Base-by-base conservation (phyloP, 2,329 filamentous ascomycete species). In the Claviceps humidiphila region DNA sequence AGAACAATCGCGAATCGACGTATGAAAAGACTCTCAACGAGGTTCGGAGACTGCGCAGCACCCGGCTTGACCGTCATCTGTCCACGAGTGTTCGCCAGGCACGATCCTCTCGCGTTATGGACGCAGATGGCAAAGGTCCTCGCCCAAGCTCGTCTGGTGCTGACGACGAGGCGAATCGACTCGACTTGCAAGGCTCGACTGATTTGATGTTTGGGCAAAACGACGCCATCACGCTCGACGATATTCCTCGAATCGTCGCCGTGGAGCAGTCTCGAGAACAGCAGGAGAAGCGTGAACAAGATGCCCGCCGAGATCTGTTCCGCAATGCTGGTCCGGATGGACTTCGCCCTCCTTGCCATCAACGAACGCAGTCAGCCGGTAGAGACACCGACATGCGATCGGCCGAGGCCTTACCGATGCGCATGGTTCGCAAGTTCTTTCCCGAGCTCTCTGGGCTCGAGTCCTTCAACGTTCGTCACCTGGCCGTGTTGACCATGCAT, bases 11-110 rank as follows among this genome's bases (percentile, higher is more conserved):
- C 58, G 79, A 83, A 61, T 88, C 86, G 50, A 89, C 87, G 30
- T 93, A 97, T 64, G 91, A 97, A 71, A 94, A 90, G 70, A 95
- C 91, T 47, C 83, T 98, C 59, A 94, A 93, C 58, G 93, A 98
- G 68, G 93, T 98, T 64, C 84, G 89, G 61, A 81, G 93, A 56
- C 71, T 98, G 54, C 83, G 91, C 58, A 97, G 93, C 56, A 97
- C 91, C 22, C 84, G 93, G 34, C 84, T 97, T 64, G 91, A 98
- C 63, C 91, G 94, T 63, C 89, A 95, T 61, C 72, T 98, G 44
- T 97, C 91, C 39, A 94, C 89, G 22, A 96, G 89, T 49, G 89
- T 91, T 66, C 87, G 87, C 64, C 93, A 90, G 61, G 88, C 91
- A 48, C 80, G 93, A 58, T 89, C 88, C 26, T 97, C 93, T 8